Base-by-base conservation (phyloP, 208 protist genomes). In the Acanthamoeba triangularis region DNA sequence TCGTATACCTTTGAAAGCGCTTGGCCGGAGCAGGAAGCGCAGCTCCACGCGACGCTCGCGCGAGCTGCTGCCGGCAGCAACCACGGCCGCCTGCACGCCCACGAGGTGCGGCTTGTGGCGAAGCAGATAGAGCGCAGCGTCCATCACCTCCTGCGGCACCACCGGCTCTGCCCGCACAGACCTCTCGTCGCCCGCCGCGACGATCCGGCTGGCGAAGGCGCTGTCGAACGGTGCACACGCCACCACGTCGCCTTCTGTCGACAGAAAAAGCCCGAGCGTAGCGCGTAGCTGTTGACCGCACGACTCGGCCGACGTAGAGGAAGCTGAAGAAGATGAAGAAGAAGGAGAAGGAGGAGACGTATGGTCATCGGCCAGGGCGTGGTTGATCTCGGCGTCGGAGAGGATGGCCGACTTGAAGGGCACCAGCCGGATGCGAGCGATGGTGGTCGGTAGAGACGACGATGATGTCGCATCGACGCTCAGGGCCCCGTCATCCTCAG, bases 371-470 rank as follows among this genome's bases (percentile, higher is more conserved):
- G 30, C 72, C 41, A 47, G 18, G 72, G 72, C 35, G 1, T 49
- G 33, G 23, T 35, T 16, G 72, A 80, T 23, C 72, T 80, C 72
- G 33, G 72, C 41, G 8, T 80, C 72, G 72, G 72, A 80, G 30
- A 80, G 30, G 72, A 80, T 80, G 72, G 72, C 8, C 30, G 72
- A 80, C 72, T 80, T 35, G 72, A 80, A 80, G 10, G 72, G 72
- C 30, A 80, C 72, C 35, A 80, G 72, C 72, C 41, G 49, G 1
- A 80, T 44, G 72, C 72, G 72, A 23, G 72, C 20, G 72, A 80
- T 47, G 35, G 11, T 41, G 35, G 30, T 11, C 0, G 18, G 30
- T 49, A 16, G 54, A 25, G 54, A 18, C 20, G 54, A 59, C 8
- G 54, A 4, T 0, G 54, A 1, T 1, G 30, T 14, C 3, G 35